Conservation (phyloP, 257 asterid genomes). For the Eucommia ulmoides region DNA sequence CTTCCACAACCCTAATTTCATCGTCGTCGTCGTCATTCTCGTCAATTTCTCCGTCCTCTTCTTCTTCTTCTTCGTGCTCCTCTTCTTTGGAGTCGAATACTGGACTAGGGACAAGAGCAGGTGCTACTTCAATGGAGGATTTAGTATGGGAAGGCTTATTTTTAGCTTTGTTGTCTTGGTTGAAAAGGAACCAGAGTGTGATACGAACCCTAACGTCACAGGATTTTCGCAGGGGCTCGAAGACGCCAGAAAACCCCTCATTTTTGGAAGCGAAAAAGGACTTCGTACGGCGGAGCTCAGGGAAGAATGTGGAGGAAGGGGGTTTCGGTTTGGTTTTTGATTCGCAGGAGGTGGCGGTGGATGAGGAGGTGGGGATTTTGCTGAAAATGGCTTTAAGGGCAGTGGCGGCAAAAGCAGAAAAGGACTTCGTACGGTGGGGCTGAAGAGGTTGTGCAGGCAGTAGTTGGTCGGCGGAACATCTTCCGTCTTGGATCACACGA, state of each 20-base stretch:
- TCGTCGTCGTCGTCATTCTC: constrained; percentile 21
- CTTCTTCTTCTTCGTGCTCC: not conserved
- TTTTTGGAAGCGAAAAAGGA: not conserved
- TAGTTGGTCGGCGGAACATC: no score
- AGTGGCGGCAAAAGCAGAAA: not conserved
- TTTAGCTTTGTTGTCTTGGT: constrained; percentile 29
- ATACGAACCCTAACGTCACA: constrained; percentile 45
- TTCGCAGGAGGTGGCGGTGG: not conserved
- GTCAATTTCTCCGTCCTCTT: constrained; percentile 4
- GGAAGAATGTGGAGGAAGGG: not conserved
- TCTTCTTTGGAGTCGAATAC: constrained; percentile 37
- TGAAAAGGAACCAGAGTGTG: constrained; percentile 51
- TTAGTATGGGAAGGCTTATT: not conserved
- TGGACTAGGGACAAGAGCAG: not conserved
- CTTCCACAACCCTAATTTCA: constrained; percentile 34
- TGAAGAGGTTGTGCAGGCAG: constrained; percentile 42
- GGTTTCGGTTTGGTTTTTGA: not conserved
- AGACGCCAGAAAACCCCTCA: not conserved
- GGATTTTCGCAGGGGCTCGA: not conserved
- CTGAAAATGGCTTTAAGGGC: not conserved
- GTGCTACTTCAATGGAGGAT: not conserved
- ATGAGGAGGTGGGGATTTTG: not conserved
- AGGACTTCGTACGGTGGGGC: constrained; percentile 40
- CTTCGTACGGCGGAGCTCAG: not conserved
- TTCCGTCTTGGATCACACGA: no score